Conservation (phyloP, 2,329 filamentous ascomycete genomes). For the Penicillium olsonii region DNA sequence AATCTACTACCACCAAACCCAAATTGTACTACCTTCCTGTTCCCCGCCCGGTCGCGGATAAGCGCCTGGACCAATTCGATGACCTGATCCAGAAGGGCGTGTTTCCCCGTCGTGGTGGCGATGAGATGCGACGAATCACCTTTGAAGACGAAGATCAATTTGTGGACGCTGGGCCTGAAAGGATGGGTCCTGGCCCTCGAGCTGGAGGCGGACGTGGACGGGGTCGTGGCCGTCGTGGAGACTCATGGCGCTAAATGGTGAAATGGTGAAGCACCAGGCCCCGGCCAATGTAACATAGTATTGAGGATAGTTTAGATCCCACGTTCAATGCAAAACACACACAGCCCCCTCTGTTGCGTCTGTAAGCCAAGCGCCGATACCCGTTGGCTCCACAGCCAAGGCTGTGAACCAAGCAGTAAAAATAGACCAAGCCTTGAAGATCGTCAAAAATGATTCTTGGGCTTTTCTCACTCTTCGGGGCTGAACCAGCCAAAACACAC, state of each 20-base stretch:
- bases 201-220: conserved; percentile 32
- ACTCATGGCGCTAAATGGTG: conserved; percentile 23
- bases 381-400: not conserved
- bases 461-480: not conserved
- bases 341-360: not conserved
- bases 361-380: not conserved
- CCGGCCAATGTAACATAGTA: too few relatives aligned
- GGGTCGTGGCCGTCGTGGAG: conserved; percentile 33
- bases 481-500: conserved; percentile 1
- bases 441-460: not conserved
- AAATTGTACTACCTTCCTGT: conserved; percentile 69
- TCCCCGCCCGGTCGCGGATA: conserved; percentile 61
- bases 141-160: conserved; percentile 68
- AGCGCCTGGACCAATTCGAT: conserved; percentile 64
- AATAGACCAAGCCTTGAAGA: conserved; percentile 8
- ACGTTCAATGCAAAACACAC: not conserved
- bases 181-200: conserved; percentile 39
- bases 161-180: conserved; percentile 71
- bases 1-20: conserved; percentile 62
- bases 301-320: too few relatives aligned
- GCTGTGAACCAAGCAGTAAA: conserved; percentile 5
- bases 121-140: conserved; percentile 69
- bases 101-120: conserved; percentile 41
- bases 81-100: conserved; percentile 42
- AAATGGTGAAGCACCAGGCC: too few relatives aligned